Conservation (phyloP, 371 early-diverging fungal species). For the Circinella minor region DNA sequence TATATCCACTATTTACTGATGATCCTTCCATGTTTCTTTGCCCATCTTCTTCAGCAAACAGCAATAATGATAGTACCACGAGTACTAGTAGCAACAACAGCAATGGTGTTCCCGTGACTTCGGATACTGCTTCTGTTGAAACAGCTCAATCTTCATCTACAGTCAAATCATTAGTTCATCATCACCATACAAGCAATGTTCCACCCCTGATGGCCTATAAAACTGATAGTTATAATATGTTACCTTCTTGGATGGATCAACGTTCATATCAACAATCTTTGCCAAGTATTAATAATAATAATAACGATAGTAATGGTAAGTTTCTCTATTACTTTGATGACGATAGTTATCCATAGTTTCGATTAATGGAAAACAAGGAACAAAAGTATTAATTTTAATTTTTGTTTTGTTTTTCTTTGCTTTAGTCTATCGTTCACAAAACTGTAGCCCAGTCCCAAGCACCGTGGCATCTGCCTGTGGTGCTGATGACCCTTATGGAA, state of each 20-base stretch:
- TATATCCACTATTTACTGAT: slow-evolving; percentile 78
- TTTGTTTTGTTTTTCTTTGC: neutral
- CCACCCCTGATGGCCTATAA: slow-evolving; percentile 13
- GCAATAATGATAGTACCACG: neutral
- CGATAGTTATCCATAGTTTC: too few species aligned
- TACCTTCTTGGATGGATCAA: slow-evolving; percentile 6
- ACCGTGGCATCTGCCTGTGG: slow-evolving; percentile 14
- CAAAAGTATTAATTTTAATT: neutral
- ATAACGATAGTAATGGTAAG: slow-evolving; percentile 23
- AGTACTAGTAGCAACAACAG: neutral
- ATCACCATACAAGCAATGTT: neutral
- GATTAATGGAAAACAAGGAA: too few species aligned
- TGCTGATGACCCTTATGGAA: slow-evolving; percentile 9
- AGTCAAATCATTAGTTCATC: slow-evolving; percentile 7
- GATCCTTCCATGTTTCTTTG: slow-evolving; percentile 57
- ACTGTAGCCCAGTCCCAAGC: slow-evolving; percentile 40
- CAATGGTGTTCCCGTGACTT: slow-evolving; percentile 5
- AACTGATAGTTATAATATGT: slow-evolving; percentile 11
- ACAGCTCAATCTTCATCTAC: slow-evolving; percentile 19
- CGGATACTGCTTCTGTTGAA: slow-evolving; percentile 17
- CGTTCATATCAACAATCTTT: neutral
- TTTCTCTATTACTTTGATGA: too few species aligned
- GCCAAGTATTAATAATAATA: slow-evolving; percentile 8
- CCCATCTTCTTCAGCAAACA: neutral
- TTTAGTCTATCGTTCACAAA: slow-evolving; percentile 18